Base-by-base conservation (phyloP, 1,139 yeast species). In the Protomyces inouyei region DNA sequence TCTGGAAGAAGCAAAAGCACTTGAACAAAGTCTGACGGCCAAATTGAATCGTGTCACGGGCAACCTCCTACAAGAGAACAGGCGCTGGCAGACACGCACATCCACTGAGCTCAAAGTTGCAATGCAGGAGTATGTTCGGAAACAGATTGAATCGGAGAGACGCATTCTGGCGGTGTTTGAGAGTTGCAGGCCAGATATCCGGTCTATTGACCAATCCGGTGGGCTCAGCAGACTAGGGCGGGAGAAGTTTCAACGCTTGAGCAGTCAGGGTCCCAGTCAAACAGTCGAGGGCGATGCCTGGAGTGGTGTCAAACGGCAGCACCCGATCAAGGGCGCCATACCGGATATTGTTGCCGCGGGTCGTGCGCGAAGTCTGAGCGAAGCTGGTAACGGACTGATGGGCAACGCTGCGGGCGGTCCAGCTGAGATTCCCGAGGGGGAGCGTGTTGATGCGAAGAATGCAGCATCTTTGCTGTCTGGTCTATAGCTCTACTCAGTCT, bases 201-300 rank as follows among this genome's bases (percentile, higher is more conserved):
- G 97, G 70, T 82, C 86, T 51, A 88, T 87, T 46, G 95, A 92
- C 77, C 81, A 84, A 64, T 78, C 82, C 66, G 91, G 98, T 60
- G 95, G 98, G 0, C 81, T 93, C 45, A 83, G 95, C 28, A 78
- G 97, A 67, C 78, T 93, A 46, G 96, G 96, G 37, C 78, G 97
- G 64, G 95, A 87, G 68, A n/a, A 21, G 9, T 36, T 78, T 83
- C 18, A 77, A 6, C 48, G 48, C 14, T 23, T 43, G 25, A 60
- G 64, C 35, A 59, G 43, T 46, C 37, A 52, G 28, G 64, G 61
- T 3, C 66, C 61, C n/a, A 64, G 66, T 5, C 67, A 65, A 35
- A 63, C 66, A 3, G 38, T 56, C 10, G 64, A 60, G 18, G 67
- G 67, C 5, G 67, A 65, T 57, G 64, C 66, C 46, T 65, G 67